Base-by-base conservation (phyloP, 495 filamentous ascomycete genomes). In the Neurospora cerealis region DNA sequence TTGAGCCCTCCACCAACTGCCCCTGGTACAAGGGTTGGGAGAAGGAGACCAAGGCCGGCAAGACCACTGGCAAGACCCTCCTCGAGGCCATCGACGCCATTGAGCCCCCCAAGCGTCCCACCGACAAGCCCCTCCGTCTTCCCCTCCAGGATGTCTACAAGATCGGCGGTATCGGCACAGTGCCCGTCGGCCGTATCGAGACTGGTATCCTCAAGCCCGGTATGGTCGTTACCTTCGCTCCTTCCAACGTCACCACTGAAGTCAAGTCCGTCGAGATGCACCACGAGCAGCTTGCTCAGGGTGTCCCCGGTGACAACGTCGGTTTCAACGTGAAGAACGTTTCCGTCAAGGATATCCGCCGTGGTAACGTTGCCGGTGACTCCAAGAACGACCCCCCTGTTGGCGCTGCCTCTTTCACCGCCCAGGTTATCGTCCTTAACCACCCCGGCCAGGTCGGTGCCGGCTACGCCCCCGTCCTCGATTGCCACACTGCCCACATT, bases 251-350 rank as follows among this genome's bases (percentile, higher is more conserved):
- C 81, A 98, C 96, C 89, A 99, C 96, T 88, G 96, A 99, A 94
- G 96, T 99, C 89, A 99, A 99, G 92, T 97, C 95, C 83, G 96
- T 99, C 81, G 96, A 99, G 89, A 99, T 99, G 96, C 95, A 98
- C 89, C 96, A 99, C 93, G 95, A 98, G 88, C 95, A 97, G 91
- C 94, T 99, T 83, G 83, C 86, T 80, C 93, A 97, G 89, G 96
- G 96, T 93, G 80, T 93, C 77, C 96, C 96, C 78, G 96, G 96
- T 88, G 96, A 99, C 91, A 99, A 99, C 88, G 96, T 99, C 83
- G 96, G 96, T 80, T 99, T 99, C 94, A 99, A 99, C 92, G 96
- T 99, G 88, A 97, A 98, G 95, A 99, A 99, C 96, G 96, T 99
- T 80, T 98, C 96, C 84, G 96, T 99, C 88, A 99, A 99, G 93